Conservation (phyloP, 2,329 filamentous ascomycete species). For the Monilinia aucupariae region DNA sequence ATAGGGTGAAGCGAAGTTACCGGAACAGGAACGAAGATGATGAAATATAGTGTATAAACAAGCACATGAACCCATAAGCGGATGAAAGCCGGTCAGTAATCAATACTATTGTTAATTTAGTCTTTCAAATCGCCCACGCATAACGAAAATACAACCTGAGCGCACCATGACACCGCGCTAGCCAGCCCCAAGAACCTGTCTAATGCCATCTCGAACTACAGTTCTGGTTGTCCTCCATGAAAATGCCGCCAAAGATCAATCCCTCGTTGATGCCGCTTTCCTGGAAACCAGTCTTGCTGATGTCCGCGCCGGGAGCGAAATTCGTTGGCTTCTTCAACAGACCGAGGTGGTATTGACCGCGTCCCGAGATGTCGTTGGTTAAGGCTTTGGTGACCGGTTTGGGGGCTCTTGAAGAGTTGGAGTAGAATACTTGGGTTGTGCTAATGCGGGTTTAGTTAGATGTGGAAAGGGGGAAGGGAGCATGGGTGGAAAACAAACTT, state of each 20-base stretch:
- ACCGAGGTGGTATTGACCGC: slow-evolving; percentile 58
- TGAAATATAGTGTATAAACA: too few species aligned
- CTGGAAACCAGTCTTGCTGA: slow-evolving; percentile 46
- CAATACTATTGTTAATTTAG: too few species aligned
- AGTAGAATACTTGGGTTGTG: slow-evolving; percentile 54
- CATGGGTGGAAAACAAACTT: slow-evolving; percentile 40
- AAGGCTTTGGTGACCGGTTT: slow-evolving; percentile 43
- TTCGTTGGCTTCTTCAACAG: slow-evolving; percentile 53
- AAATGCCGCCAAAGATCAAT: slow-evolving; percentile 48
- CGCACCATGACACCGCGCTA: too few species aligned
- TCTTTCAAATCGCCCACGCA: too few species aligned
- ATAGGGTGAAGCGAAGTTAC: too few species aligned
- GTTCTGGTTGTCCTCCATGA: slow-evolving; percentile 44
- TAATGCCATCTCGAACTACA: background rate
- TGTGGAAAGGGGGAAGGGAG: too few species aligned
- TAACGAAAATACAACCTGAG: too few species aligned
- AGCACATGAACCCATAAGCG: too few species aligned
- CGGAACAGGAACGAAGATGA: too few species aligned
- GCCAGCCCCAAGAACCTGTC: slow-evolving; percentile 1
- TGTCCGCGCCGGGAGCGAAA: slow-evolving; percentile 36
- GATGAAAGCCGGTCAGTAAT: too few species aligned
- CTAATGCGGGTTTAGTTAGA: slow-evolving; percentile 34
- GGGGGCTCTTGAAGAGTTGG: slow-evolving; percentile 43
- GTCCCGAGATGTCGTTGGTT: slow-evolving; percentile 48
- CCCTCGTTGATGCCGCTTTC: slow-evolving; percentile 47